These are phyloP conservation scores for Rhinocladiella mackenziei DNA, from an alignment of 2,329 filamentous ascomycete species.

Conservation along the genomic window DNA sequence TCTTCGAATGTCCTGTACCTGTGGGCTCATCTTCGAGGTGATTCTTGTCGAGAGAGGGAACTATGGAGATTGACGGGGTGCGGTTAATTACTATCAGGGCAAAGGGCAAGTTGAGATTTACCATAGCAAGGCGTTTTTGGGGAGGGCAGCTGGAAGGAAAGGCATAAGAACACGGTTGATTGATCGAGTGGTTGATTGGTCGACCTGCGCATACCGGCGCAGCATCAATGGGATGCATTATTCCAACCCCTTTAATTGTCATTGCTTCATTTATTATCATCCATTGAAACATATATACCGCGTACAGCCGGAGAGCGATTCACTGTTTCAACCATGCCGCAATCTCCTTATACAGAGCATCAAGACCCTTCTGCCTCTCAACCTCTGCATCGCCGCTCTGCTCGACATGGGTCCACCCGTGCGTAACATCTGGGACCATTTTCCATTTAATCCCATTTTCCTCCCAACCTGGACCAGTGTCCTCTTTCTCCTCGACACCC, in stretches of 20 bases:
- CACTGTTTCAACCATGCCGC: constrained; percentile 16
- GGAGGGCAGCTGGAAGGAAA: constrained; percentile 6
- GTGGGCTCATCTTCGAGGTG: neutral
- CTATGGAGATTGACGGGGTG: too few relatives aligned
- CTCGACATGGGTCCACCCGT: constrained; percentile 24
- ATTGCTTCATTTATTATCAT: too few relatives aligned
- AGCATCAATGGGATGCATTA: too few relatives aligned
- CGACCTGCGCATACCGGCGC: too few relatives aligned
- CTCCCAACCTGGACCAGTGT: constrained; percentile 27
- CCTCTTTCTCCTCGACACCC: constrained; percentile 18
- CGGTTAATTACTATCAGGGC: too few relatives aligned
- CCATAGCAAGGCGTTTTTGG: constrained; percentile 25
- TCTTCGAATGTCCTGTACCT: constrained; percentile 5
- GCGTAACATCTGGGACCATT: constrained; percentile 14
- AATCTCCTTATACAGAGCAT: constrained; percentile 17
- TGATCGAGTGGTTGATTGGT: too few relatives aligned
- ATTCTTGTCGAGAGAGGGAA: too few relatives aligned
- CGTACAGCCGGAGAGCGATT: neutral
- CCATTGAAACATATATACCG: too few relatives aligned
- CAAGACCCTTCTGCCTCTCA: constrained; percentile 6
- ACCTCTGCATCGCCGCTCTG: constrained; percentile 15
- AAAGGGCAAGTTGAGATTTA: constrained; percentile 10
- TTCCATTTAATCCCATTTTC: constrained; percentile 22
- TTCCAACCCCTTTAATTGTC: neutral
- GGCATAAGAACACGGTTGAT: neutral